Evolutionary conservation across 2,329 filamentous ascomycete species (phyloP).

Genomic region (Arthroderma uncinatum): DNA sequence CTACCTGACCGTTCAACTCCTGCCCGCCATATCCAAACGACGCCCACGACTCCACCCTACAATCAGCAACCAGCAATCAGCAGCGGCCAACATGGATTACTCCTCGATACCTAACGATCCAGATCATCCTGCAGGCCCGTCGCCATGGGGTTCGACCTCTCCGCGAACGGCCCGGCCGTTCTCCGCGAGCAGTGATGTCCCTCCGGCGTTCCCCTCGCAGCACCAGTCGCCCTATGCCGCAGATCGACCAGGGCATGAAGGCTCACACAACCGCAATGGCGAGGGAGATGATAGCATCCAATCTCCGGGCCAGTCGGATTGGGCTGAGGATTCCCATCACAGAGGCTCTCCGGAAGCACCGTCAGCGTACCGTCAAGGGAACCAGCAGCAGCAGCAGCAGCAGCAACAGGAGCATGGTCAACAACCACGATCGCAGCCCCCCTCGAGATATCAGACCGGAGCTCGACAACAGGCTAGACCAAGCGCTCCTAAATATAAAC

Average conservation of each 20-base stretch:
- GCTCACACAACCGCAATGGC: conserved; percentile 1
- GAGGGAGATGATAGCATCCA: conserved; percentile 18
- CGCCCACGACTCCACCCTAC: not conserved
- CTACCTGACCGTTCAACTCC: not conserved
- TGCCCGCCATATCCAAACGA: not conserved
- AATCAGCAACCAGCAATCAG: not conserved
- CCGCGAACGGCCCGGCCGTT: conserved; percentile 30
- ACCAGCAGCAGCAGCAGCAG: conserved; percentile 3
- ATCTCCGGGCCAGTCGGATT: conserved; percentile 37
- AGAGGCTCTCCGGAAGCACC: conserved; percentile 32
- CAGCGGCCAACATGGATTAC: conserved; percentile 49
- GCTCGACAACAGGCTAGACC: conserved; percentile 26
- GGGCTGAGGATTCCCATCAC: conserved; percentile 32
- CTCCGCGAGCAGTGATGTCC: conserved; percentile 29
- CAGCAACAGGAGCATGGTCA: no score
- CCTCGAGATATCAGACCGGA: conserved; percentile 26
- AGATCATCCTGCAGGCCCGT: conserved; percentile 47
- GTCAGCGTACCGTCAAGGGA: conserved; percentile 12
- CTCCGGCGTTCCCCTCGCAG: conserved; percentile 32
- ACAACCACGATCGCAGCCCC: conserved; percentile 31
- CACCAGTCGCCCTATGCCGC: conserved; percentile 26
- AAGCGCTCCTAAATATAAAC: conserved; percentile 61
- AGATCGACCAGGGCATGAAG: conserved; percentile 13
- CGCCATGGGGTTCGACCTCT: conserved; percentile 47
- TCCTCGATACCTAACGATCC: conserved; percentile 47